A percentile compares a stretch with the other conserved stretches of the same genome.
Conservation (phyloP, 2,329 filamentous ascomycete genomes). For the Fusarium sp. region DNA sequence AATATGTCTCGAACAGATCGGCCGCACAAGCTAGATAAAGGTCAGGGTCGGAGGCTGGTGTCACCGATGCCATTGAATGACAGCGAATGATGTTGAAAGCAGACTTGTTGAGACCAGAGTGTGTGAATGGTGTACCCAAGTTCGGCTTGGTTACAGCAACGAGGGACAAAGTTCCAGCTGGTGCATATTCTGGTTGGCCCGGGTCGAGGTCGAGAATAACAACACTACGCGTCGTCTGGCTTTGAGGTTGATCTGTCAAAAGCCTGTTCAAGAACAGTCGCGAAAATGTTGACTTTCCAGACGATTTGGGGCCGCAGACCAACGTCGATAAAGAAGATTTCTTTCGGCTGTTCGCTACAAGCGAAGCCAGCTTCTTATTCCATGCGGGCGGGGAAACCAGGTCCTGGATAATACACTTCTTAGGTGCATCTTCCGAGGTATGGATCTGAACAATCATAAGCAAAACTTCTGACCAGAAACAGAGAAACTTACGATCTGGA, state of each 20-base stretch:
- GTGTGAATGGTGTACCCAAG: constrained; percentile 77
- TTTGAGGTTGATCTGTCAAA: constrained; percentile 60
- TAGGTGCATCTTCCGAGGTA: constrained; percentile 67
- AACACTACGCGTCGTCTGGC: constrained; percentile 53
- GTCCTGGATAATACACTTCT: constrained; percentile 65
- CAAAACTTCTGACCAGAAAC: neutral
- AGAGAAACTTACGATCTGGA: constrained; percentile 63
- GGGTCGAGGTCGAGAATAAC: constrained; percentile 83
- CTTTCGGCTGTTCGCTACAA: constrained; percentile 54
- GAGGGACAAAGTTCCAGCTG: constrained; percentile 79
- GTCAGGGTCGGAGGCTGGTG: constrained; percentile 75
- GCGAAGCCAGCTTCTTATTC: constrained; percentile 71
- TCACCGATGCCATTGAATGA: constrained; percentile 76
- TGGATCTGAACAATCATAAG: constrained; percentile 62
- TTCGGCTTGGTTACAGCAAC: constrained; percentile 72
- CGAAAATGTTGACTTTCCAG: constrained; percentile 83
- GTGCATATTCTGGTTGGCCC: constrained; percentile 81
- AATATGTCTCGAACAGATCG: constrained; percentile 74
- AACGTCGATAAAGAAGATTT: constrained; percentile 63
- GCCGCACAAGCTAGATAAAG: constrained; percentile 76
- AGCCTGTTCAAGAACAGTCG: constrained; percentile 77
- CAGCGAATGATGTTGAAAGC: constrained; percentile 65
- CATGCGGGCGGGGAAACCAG: constrained; percentile 71
- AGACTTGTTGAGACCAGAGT: constrained; percentile 59
- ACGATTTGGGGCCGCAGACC: constrained; percentile 78